These are phyloP conservation scores for Phytophthora chlamydospora DNA, from an alignment of 352 stramenopile genomes.

Conservation along the genomic window DNA sequence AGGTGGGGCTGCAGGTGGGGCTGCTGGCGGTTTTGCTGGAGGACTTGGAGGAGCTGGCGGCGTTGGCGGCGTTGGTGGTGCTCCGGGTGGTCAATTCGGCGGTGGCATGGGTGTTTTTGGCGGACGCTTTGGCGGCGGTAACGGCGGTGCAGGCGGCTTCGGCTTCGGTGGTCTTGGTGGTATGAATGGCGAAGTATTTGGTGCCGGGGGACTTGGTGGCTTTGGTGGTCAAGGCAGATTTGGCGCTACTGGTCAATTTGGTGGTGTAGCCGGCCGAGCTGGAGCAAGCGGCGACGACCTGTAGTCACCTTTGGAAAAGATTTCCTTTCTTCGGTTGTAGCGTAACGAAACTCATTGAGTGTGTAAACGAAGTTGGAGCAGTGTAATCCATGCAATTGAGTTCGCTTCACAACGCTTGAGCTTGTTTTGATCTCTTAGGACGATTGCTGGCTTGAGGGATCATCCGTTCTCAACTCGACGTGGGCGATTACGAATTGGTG, in stretches of 20 bases:
- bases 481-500: too few species aligned
- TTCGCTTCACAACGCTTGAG: too few species aligned
- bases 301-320: neutral
- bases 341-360: too few species aligned
- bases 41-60: slow-evolving; percentile 1
- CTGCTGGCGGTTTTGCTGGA: neutral
- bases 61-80: neutral
- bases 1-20: neutral
- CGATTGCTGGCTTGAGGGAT: too few species aligned
- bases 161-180: slow-evolving; percentile 5
- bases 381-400: too few species aligned
- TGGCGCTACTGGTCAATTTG: slow-evolving; percentile 7
- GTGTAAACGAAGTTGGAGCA: too few species aligned
- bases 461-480: too few species aligned
- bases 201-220: slow-evolving; percentile 9
- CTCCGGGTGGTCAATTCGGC: slow-evolving; percentile 5
- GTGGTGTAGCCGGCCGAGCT: slow-evolving; percentile 7
- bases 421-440: too few species aligned
- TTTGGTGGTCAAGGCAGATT: slow-evolving; percentile 14
- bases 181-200: slow-evolving; percentile 4
- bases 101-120: too few species aligned
- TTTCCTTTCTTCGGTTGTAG: too few species aligned
- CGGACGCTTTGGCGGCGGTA: neutral
- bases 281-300: neutral
- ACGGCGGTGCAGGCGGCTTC: slow-evolving; percentile 12